Conservation (phyloP, 2,329 filamentous ascomycete species). For the Penicillium sp. region DNA sequence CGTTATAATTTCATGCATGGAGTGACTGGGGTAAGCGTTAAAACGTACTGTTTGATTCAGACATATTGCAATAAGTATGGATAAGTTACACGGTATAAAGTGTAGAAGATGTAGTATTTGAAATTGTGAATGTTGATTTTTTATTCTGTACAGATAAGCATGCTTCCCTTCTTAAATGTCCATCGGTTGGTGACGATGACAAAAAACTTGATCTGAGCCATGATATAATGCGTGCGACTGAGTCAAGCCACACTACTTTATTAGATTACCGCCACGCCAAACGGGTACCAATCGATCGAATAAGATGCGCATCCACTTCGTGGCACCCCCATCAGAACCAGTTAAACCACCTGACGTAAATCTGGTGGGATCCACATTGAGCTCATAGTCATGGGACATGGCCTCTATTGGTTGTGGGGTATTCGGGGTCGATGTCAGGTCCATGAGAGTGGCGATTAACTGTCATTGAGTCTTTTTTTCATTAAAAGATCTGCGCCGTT, state of each 20-base stretch:
- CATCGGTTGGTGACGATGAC: not conserved
- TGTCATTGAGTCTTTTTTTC: conserved; percentile 3
- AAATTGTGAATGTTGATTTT: not conserved
- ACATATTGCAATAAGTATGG: not conserved
- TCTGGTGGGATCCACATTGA: conserved; percentile 9
- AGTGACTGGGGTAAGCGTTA: not conserved
- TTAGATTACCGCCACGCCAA: conserved; percentile 1
- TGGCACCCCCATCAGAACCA: not conserved
- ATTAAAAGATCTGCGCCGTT: conserved; percentile 1
- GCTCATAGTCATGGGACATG: not conserved
- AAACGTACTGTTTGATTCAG: conserved; percentile 8
- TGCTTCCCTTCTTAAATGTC: conserved; percentile 2
- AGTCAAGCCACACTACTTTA: conserved; percentile 4
- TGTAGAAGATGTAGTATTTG: not conserved
- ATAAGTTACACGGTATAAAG: not conserved
- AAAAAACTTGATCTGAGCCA: conserved; percentile 14
- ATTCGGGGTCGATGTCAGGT: not conserved
- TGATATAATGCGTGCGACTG: conserved; percentile 23
- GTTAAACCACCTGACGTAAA: conserved; percentile 19
- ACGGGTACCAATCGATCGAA: not conserved
- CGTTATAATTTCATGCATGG: not conserved
- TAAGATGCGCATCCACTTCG: not conserved
- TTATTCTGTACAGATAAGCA: not conserved
- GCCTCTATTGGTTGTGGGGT: conserved; percentile 5
- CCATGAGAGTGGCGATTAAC: not conserved